Evolutionary conservation across 73 alveolate species (phyloP).

Genomic region (Paramecium octaurelia): DNA sequence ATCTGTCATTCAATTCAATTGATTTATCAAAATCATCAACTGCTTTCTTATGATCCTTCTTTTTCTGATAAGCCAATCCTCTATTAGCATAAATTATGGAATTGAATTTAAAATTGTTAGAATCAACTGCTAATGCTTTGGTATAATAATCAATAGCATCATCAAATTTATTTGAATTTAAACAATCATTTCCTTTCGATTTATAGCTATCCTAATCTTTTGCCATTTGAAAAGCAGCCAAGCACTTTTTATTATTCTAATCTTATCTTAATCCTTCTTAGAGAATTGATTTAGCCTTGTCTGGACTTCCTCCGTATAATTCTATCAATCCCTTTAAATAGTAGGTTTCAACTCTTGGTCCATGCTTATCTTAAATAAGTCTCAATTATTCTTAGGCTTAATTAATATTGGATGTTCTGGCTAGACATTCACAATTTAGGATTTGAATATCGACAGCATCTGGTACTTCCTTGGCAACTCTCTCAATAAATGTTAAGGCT

Average conservation of each 20-base stretch:
- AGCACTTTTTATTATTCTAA: conserved; percentile 74
- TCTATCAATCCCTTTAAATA: conserved; percentile 47
- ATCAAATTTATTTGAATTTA: conserved; percentile 71
- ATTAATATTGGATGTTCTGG: not conserved
- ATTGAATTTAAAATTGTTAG: conserved; percentile 78
- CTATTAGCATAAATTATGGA: conserved; percentile 86
- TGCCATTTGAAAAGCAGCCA: conserved; percentile 65
- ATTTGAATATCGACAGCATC: not conserved
- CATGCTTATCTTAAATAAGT: conserved; percentile 1
- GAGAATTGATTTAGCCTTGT: conserved; percentile 71
- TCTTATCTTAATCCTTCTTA: conserved; percentile 77
- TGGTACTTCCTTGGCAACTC: not conserved
- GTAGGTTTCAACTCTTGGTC: conserved; percentile 34
- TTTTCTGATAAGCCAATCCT: conserved; percentile 83
- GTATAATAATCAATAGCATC: conserved; percentile 92
- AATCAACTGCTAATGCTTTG: conserved; percentile 85
- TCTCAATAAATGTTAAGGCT: not conserved
- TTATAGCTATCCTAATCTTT: conserved; percentile 76
- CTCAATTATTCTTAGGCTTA: conserved; percentile 21
- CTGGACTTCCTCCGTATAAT: conserved; percentile 60
- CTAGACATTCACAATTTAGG: not conserved
- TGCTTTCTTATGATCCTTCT: conserved; percentile 81
- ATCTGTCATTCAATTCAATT: conserved; percentile 80
- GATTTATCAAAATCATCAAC: conserved; percentile 84
- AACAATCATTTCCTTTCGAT: conserved; percentile 79